Conservation (phyloP, 2,329 filamentous ascomycete genomes). For the Aphanocladium album region DNA sequence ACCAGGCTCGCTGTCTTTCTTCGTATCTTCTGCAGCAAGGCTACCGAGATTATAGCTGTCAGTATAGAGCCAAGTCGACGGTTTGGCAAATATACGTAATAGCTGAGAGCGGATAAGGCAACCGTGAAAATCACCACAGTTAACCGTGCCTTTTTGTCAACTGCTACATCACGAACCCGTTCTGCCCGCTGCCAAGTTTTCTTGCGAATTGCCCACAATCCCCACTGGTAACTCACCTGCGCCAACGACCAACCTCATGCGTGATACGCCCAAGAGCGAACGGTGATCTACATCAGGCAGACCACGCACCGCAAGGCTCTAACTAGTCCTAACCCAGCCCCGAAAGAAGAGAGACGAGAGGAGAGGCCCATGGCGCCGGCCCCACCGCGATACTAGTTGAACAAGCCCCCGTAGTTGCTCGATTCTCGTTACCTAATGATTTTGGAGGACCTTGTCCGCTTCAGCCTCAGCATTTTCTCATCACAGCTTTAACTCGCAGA, state of each 20-base stretch:
- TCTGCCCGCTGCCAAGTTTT: not conserved
- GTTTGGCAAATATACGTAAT: not conserved
- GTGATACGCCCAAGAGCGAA: not conserved
- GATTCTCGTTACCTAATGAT: slow-evolving; percentile 7
- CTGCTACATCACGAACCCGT: not conserved
- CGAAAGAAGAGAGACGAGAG: not conserved
- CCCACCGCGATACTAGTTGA: not conserved
- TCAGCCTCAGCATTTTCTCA: not conserved
- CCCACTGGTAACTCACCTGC: not conserved
- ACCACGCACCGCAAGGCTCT: no score
- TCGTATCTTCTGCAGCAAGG: not conserved
- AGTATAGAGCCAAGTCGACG: not conserved
- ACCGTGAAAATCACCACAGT: not conserved
- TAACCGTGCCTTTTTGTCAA: not conserved
- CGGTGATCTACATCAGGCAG: not conserved
- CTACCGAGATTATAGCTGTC: not conserved
- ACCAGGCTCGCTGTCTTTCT: not conserved
- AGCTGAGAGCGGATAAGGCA: not conserved
- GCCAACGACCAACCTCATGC: not conserved
- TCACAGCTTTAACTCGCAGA: not conserved
- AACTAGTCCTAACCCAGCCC: not conserved
- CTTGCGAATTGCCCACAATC: not conserved
- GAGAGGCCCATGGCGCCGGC: not conserved
- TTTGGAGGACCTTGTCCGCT: not conserved
- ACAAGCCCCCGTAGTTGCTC: not conserved